Base-by-base conservation (phyloP, 768 basidiomycete species). In the Butyriboletus loyo region DNA sequence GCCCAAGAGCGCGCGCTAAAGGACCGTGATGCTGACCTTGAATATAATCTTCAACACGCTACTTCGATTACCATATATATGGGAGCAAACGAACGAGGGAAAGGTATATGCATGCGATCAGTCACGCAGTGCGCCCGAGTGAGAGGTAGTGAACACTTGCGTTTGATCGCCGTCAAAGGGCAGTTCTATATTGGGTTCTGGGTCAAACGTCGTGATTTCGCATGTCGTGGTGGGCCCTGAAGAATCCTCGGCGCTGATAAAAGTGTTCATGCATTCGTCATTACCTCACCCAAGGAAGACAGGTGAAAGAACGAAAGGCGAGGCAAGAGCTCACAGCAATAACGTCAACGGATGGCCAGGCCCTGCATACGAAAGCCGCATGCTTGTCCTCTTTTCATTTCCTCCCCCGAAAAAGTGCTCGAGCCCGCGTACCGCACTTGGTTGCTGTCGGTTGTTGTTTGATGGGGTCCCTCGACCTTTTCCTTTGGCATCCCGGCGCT, bases 41-140 rank as follows among this genome's bases (percentile, higher is more conserved):
- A 97, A 81, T 59, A 95, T 94, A 36, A 93, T 84, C 69, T 87
- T 87, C 27, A 92, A 74, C 5, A 85, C 77, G 50, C 91, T 90
- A 54, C 41, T 49, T 46, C 49, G 44, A 38, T 48, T 19, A 5
- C 28, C 44, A 48, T 43, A 34, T 45, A 48, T 43, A 34, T 45
- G 17, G 30, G 22, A 46, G 19, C 13, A 37, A 35, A 39, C 24
- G 13, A 46, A 24, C 30, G 11, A 34, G 9, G 17, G 35, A 21
- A 34, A 22, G 5, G 30, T 10, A 27, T 45, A 31, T 44, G 21
- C 47, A 35, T 27, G 36, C 30, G 4, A 46, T 62, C 39, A 65
- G 55, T 44, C 41, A 47, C 19, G 38, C 50, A 52, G 24, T 24
- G 19, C 28, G 43, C 37, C 49, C 35, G 37, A 46, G n/a, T 7